Conservation (phyloP, 2,329 filamentous ascomycete genomes). For the Penicillium sp. region DNA sequence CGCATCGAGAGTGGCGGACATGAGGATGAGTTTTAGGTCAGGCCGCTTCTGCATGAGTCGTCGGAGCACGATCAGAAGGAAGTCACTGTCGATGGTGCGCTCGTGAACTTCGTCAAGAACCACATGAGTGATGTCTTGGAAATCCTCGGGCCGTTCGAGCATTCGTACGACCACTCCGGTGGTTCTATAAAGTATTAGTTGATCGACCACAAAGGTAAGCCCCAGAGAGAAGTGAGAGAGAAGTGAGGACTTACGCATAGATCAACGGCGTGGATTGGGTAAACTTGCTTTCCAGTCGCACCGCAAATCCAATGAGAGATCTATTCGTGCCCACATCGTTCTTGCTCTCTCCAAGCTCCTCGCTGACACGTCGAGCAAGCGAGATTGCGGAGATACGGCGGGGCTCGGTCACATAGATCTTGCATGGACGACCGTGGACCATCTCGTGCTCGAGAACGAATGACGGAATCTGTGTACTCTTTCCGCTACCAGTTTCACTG, state of each 20-base stretch:
- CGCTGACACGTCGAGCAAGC: slow-evolving; percentile 80
- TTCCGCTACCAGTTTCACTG: slow-evolving; percentile 92
- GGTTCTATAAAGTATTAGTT: slow-evolving; percentile 30
- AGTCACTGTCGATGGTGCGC: slow-evolving; percentile 91
- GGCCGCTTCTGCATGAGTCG: slow-evolving; percentile 67
- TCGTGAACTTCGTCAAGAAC: slow-evolving; percentile 98
- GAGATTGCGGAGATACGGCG: slow-evolving; percentile 94
- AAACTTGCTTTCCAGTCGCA: slow-evolving; percentile 81
- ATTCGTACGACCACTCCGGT: slow-evolving; percentile 93
- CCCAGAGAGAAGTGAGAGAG: not conserved
- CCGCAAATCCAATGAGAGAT: slow-evolving; percentile 88
- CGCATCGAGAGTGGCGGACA: slow-evolving; percentile 95
- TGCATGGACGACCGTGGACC: slow-evolving; percentile 68
- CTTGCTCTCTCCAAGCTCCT: slow-evolving; percentile 80
- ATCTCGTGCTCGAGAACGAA: slow-evolving; percentile 88
- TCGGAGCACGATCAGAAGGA: slow-evolving; percentile 82
- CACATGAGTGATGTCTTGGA: slow-evolving; percentile 83
- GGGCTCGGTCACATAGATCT: slow-evolving; percentile 91
- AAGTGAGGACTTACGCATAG: slow-evolving; percentile 59
- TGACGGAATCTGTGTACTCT: slow-evolving; percentile 93
- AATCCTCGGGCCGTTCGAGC: slow-evolving; percentile 78
- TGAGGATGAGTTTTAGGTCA: slow-evolving; percentile 84
- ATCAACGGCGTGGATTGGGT: slow-evolving; percentile 73
- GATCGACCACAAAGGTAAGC: not conserved
- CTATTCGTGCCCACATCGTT: slow-evolving; percentile 70